Conservation (phyloP, 768 basidiomycete genomes). For the Antrodiella citrinella region DNA sequence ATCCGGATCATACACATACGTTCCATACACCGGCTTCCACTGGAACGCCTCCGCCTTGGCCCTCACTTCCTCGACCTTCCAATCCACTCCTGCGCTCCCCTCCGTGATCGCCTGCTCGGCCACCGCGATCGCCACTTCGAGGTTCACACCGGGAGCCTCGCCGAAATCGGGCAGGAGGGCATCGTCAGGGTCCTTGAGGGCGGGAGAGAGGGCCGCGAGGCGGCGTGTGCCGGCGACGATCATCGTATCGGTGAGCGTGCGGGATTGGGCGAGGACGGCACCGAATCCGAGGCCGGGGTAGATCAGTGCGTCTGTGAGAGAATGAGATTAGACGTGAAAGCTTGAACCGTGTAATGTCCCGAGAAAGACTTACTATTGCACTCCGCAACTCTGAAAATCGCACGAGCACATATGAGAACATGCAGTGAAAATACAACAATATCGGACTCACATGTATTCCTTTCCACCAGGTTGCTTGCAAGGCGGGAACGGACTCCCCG, state of each 20-base stretch:
- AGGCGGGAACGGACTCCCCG: constrained; percentile 77
- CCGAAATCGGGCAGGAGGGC: constrained; percentile 71
- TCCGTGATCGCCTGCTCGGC: constrained; percentile 72
- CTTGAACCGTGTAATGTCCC: not conserved
- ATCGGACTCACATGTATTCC: constrained; percentile 53
- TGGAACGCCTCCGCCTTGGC: constrained; percentile 38
- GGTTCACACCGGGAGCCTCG: constrained; percentile 65
- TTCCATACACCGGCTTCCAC: constrained; percentile 61
- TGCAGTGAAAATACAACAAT: not conserved
- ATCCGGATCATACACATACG: constrained; percentile 54
- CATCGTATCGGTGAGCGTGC: constrained; percentile 74
- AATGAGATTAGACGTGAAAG: not conserved
- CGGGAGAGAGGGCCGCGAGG: constrained; percentile 73
- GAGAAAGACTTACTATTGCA: constrained; percentile 60
- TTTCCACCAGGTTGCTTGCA: constrained; percentile 60
- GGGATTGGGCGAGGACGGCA: constrained; percentile 58
- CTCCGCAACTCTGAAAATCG: constrained; percentile 53
- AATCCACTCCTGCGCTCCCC: constrained; percentile 51
- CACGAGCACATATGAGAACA: no score
- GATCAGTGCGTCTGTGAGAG: constrained; percentile 57
- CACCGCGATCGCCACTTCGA: constrained; percentile 78
- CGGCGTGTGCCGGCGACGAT: constrained; percentile 73
- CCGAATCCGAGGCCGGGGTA: constrained; percentile 86
- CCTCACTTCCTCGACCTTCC: constrained; percentile 51
- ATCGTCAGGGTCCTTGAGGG: constrained; percentile 57